Percentiles rank a stretch among this genome's conserved stretches.
phyloP scores from a whole-genome alignment of 2,329 filamentous ascomycete genomes.

The Trichoderma oligosporum region DNA sequence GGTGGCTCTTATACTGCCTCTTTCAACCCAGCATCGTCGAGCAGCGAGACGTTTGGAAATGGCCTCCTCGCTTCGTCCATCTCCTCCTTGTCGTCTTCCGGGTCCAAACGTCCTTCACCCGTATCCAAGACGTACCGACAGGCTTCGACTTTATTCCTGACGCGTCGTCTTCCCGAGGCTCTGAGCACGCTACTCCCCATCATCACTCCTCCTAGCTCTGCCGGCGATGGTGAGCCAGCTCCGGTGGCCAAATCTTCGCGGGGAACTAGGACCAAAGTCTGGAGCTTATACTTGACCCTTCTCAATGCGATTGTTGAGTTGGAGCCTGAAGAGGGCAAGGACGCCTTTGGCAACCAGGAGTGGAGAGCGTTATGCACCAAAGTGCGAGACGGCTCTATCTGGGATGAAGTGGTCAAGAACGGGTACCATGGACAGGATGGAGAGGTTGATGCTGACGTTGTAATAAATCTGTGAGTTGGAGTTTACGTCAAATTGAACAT shows the following conservation, averaged over 20 bases:
- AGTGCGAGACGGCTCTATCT: slow-evolving; percentile 85
- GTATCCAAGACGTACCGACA: slow-evolving; percentile 93
- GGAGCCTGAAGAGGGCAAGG: slow-evolving; percentile 84
- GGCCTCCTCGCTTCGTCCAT: slow-evolving; percentile 60
- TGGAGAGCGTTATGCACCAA: slow-evolving; percentile 80
- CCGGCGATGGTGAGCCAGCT: slow-evolving; percentile 54
- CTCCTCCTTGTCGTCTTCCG: slow-evolving; percentile 61
- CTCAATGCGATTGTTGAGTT: slow-evolving; percentile 88
- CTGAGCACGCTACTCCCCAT: slow-evolving; percentile 80
- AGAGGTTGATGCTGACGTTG: slow-evolving; percentile 89
- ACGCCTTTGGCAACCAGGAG: slow-evolving; percentile 76
- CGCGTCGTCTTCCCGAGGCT: slow-evolving; percentile 86
- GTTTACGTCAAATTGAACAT: neutral
- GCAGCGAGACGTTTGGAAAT: slow-evolving; percentile 46
- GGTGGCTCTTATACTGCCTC: slow-evolving; percentile 43
- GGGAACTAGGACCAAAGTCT: slow-evolving; percentile 86
- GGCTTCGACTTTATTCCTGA: slow-evolving; percentile 89
- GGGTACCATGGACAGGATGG: slow-evolving; percentile 87
- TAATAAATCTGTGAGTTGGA: slow-evolving; percentile 71
- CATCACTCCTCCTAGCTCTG: slow-evolving; percentile 58
- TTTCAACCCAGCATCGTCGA: slow-evolving; percentile 42
- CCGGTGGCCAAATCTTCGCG: slow-evolving; percentile 77
- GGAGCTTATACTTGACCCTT: slow-evolving; percentile 93
- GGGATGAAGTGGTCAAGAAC: slow-evolving; percentile 85
- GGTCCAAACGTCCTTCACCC: slow-evolving; percentile 61